Base-by-base conservation (phyloP, 352 stramenopile genomes). In the Bremia lactucae region DNA sequence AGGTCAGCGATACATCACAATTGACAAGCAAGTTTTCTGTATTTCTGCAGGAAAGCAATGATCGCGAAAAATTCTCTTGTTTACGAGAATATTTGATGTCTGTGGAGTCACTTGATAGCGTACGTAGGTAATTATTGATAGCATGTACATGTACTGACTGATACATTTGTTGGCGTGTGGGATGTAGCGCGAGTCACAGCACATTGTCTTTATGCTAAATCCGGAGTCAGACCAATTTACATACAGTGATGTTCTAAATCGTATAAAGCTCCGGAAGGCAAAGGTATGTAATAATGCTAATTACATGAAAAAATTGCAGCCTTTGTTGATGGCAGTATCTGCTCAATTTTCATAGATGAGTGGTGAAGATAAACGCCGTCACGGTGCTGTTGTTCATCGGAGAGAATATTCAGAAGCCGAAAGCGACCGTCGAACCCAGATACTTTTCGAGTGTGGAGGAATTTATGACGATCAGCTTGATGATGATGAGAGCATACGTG, bases 21-120 rank as follows among this genome's bases (percentile, higher is more conserved):
- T 33, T 59, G 6, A 55, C 28, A 19, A 31, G 31, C 20, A 13
- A 42, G 20, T 54, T 14, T 18, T 7, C 23, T 26, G 24, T 9
- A 45, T 51, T 50, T 34, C 20, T 47, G 45, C 62, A 87, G 59
- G 71, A 81, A 16, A 61, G 46, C 20, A 62, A 50, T 31, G 74
- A 87, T 19, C 61, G 47, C 15, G 76, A 91, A 42, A 91, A 87
- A 56, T 91, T 88, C 42, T 73, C 67, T 2, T 91, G 80, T 46
- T 83, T 80, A 36, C 74, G 79, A 47, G 79, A 91, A 40, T 91
- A 91, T 44, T 65, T 83, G 39, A 63, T 88, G 55, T 68, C 73
- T 21, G 67, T 86, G 36, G 63, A 86, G 20, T 60, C 58, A 16
- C 68, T 88, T 18, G 73, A 85, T 29, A 77, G 56, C 37, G 75